Evolutionary conservation across 2,329 filamentous ascomycete genomes (phyloP), one percentile per base, ranked within the genome.

Genomic region (Aspergillus tanneri): DNA sequence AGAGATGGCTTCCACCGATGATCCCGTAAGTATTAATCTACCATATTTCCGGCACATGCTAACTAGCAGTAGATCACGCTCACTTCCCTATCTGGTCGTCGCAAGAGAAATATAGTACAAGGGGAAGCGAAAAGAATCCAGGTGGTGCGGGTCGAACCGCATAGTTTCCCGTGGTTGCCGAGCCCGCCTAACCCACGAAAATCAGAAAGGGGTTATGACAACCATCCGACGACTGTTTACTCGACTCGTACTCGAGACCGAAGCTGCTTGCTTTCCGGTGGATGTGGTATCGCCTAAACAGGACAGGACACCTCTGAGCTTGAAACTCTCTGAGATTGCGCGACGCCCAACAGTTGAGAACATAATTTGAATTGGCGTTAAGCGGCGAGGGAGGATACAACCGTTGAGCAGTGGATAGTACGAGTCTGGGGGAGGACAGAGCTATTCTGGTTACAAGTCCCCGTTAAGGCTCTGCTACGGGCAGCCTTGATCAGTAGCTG

Each of bases 141-240:
- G 32, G 49, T 47, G 49, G 49, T 40, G 46, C 43, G 49, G 40
- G 34, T 44, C 39, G 39, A 42, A 39, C 48, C 48, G 48, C 34
- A 50, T 34, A 51, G 39, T 51, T 51, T 51, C 44, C 48, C 44
- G 40, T 37, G 39, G 48, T 43, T 51, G 34, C 24, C 43, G 43
- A 37, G 45, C 25, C 42, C 42, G 27, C 37, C 46, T 42, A 49
- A 43, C 42, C 46, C 42, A 52, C 46, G 36, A n/a, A 42, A 47
- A 47, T 36, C 37, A 42, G 37, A 46, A 46, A 52, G 43, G 42
- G 49, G 45, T 42, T 43, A 49, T 49, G 37, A 49, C 45, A 46
- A 52, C 42, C 45, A 49, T 52, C 46, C 46, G 50, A 46, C 38
- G 41, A 52, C 37, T 46, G 50, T 38, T 28, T 43, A 52, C 42